phyloP scores from a whole-genome alignment of 371 early-diverging fungal species.

The Mortierella sp. region DNA sequence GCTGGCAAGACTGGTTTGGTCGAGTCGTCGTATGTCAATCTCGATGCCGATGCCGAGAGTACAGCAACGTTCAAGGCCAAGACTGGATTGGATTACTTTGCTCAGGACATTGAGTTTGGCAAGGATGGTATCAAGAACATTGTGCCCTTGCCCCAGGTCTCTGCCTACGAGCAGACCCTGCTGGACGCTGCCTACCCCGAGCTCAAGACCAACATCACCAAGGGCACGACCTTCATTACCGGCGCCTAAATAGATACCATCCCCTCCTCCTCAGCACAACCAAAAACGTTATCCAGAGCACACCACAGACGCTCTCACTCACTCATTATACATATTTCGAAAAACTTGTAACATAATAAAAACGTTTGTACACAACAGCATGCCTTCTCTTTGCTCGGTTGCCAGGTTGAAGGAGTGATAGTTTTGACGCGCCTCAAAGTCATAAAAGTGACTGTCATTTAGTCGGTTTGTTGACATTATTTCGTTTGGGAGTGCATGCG shows the following conservation, averaged over 20 bases:
- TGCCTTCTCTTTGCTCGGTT: no score
- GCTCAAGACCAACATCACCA: conserved; percentile 84
- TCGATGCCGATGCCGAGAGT: conserved; percentile 63
- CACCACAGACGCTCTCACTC: neutral
- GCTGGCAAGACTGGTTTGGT: conserved; percentile 72
- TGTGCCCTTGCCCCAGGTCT: conserved; percentile 75
- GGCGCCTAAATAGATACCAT: conserved; percentile 16
- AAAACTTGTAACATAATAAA: conserved; percentile 9
- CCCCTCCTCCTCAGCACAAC: neutral
- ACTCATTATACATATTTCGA: neutral
- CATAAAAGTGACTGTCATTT: neutral
- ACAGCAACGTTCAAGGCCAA: conserved; percentile 27
- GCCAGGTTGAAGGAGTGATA: no score
- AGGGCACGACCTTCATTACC: conserved; percentile 71
- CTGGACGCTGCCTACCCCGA: conserved; percentile 79
- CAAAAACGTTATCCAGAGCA: neutral
- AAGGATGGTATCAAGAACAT: conserved; percentile 80
- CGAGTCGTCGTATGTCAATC: conserved; percentile 85
- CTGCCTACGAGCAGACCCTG: conserved; percentile 79
- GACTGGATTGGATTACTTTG: conserved; percentile 82
- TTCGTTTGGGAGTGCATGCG: neutral
- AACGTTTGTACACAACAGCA: neutral
- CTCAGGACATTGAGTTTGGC: conserved; percentile 88
- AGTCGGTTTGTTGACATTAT: conserved; percentile 5
- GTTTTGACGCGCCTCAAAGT: neutral